Evolutionary conservation across 345 rosid species (phyloP), one percentile per base, ranked within the genome.

Genomic region (Brassica nigra): DNA sequence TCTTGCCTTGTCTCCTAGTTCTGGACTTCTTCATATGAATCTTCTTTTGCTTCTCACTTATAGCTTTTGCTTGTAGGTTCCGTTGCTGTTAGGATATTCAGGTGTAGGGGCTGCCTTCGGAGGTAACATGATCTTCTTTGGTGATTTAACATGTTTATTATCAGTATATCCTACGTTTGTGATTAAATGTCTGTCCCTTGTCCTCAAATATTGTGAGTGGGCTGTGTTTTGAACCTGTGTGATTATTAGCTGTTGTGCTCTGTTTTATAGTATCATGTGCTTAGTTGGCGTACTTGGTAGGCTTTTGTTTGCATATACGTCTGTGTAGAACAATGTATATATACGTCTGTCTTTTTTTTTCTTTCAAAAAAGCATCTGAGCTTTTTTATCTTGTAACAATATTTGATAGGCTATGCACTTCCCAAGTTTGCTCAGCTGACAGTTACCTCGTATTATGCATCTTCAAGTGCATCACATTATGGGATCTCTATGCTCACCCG

Each of bases 381-480:
- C 27, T 6, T 62, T 29, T 27, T 27, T 73, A 47, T 74, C 33
- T 0, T 31, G 12, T 67, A 52, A 12, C 28, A 55, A 44, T 64
- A 76, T 63, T 73, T 73, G 85, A 75, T 74, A 95, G 99, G 91
- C 65, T 90, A 89, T 80, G 93, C 88, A 27, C 91, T 95, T 75
- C 99, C 96, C 9, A 81, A 84, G 89, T 95, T 92, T 84, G 77
- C 94, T 75, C 96, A 91, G 74, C 90, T 93, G 81, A 85, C 89
- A 3, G 96, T 90, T 70, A 90, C 96, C 18, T 92, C 99, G 14
- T 93, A 91, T 80, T 95, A 91, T 63, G 90, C 98, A 76, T 86
- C 99, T 73, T 90, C 98, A 62, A 95, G 99, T 83, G 97, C 90
- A 31, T 90, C 99, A 61, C 96, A 93, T 85, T 88, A 93, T 85